These are phyloP conservation scores for Nidularia pulvinata DNA, from an alignment of 768 basidiomycete species.

Conservation along the genomic window DNA sequence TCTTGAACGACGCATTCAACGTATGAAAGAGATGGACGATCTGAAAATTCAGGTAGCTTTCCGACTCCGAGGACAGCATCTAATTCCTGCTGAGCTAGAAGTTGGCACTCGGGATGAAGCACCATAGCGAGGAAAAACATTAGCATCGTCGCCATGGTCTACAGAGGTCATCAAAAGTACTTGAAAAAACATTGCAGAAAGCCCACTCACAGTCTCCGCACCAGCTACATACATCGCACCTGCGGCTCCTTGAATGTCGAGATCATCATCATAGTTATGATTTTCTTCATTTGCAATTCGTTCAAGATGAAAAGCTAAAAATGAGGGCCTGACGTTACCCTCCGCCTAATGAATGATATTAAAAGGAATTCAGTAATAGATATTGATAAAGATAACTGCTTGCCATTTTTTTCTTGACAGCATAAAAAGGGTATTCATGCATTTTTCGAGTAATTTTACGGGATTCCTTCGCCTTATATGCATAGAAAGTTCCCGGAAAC, in stretches of 20 bases:
- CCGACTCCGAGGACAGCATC: neutral
- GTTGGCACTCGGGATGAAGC: neutral
- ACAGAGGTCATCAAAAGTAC: neutral
- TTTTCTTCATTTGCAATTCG: conserved; percentile 2
- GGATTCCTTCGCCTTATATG: conserved; percentile 5
- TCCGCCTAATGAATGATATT: conserved; percentile 3
- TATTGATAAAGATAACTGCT: neutral
- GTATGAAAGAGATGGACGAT: neutral
- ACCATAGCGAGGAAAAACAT: conserved; percentile 1
- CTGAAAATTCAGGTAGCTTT: neutral
- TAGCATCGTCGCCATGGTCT: neutral
- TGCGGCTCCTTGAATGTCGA: conserved; percentile 6
- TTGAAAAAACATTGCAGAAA: neutral
- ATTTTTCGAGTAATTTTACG: conserved; percentile 2
- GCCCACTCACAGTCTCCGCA: conserved; percentile 10
- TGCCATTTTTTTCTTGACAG: conserved; percentile 12
- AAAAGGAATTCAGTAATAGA: neutral
- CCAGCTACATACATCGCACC: conserved; percentile 8
- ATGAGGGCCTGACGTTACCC: conserved; percentile 7
- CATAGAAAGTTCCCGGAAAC: conserved; percentile 17
- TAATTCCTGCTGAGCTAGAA: neutral
- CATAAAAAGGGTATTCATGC: conserved; percentile 7
- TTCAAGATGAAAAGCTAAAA: conserved; percentile 7
- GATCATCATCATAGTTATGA: neutral
- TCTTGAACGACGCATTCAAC: neutral